Evolutionary conservation across 2,329 filamentous ascomycete genomes (phyloP).

Genomic region (Colletotrichum aenigma): DNA sequence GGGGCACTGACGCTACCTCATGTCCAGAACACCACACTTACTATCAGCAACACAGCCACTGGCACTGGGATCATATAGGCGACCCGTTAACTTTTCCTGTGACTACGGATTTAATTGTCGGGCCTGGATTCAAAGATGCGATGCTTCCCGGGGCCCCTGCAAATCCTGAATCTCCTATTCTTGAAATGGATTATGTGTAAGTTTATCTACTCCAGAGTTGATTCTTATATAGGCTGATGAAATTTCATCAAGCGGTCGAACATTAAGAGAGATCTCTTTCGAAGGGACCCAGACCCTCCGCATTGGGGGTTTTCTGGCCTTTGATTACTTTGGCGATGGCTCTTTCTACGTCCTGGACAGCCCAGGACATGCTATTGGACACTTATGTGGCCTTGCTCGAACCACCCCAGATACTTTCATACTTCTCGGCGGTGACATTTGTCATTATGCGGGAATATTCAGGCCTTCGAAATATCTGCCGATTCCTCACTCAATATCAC

Average conservation of each 20-base stretch:
- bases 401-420: conserved; percentile 42
- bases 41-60: conserved; percentile 38
- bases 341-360: conserved; percentile 45
- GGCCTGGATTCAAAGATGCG: conserved; percentile 51
- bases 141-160: conserved; percentile 52
- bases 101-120: conserved; percentile 52
- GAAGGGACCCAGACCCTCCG: conserved; percentile 22
- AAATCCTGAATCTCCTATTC: conserved; percentile 34
- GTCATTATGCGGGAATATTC: conserved; percentile 41
- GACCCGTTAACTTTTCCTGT: conserved; percentile 50
- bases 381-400: conserved; percentile 45
- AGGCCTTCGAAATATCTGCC: conserved; percentile 37
- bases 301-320: conserved; percentile 40
- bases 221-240: neutral
- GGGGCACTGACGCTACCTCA: neutral
- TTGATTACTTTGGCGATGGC: conserved; percentile 47
- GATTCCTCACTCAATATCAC: conserved; percentile 32
- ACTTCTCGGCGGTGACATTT: conserved; percentile 46
- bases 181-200: conserved; percentile 36
- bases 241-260: conserved; percentile 22
- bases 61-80: conserved; percentile 58
- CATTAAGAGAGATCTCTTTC: conserved; percentile 31
- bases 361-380: conserved; percentile 44
- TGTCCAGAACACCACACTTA: neutral
- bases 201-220: neutral